Conservation (phyloP, 495 filamentous ascomycete species). For the Aspergillus affinis region DNA sequence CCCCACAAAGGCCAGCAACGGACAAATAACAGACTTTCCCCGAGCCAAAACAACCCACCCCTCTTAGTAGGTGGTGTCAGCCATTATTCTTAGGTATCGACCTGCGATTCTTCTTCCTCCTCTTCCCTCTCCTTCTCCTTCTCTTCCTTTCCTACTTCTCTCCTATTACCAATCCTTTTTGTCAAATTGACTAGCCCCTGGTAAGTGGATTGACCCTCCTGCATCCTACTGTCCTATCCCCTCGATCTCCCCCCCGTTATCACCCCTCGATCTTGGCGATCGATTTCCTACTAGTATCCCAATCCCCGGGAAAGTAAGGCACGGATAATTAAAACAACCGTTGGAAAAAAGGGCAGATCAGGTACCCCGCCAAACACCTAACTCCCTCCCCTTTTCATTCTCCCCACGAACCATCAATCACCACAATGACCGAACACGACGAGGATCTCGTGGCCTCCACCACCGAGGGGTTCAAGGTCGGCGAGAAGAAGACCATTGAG, state of each 20-base stretch:
- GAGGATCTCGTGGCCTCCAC: constrained; percentile 84
- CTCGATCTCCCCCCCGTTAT: neutral
- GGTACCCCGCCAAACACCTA: constrained; percentile 11
- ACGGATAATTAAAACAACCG: neutral
- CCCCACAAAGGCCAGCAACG: neutral
- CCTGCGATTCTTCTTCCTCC: neutral
- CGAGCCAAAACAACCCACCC: neutral
- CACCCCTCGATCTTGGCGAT: neutral
- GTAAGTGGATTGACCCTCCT: neutral
- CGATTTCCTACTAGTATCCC: constrained; percentile 6
- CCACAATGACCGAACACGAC: constrained; percentile 70
- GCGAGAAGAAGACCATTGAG: constrained; percentile 94
- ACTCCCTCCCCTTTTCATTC: constrained; percentile 11
- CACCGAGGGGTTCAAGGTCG: constrained; percentile 95
- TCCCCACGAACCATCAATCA: constrained; percentile 25
- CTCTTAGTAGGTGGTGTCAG: neutral
- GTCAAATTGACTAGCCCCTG: neutral
- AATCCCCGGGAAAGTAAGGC: neutral
- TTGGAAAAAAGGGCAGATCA: neutral
- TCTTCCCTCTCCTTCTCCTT: neutral
- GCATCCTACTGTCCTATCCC: neutral
- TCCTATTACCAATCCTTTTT: neutral
- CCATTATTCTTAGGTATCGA: neutral
- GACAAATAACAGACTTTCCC: neutral
- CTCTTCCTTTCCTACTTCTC: neutral